These are phyloP conservation scores for Naganishia friedmannii DNA, from an alignment of 768 basidiomycete species.

Conservation along the genomic window DNA sequence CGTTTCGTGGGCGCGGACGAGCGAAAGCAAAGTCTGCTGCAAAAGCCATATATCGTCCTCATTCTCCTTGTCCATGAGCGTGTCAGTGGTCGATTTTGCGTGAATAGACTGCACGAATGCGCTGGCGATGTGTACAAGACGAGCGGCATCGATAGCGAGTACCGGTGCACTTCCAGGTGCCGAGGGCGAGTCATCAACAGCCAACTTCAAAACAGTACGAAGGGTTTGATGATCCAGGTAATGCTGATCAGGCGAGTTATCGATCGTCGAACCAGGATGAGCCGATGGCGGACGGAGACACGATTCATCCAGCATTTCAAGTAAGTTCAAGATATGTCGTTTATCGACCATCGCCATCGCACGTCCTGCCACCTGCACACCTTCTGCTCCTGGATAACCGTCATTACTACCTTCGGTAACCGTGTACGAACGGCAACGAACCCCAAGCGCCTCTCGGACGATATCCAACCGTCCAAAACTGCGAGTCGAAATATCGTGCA, in stretches of 20 bases:
- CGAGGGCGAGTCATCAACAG: not conserved
- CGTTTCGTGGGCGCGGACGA: not conserved
- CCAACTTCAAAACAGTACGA: not conserved
- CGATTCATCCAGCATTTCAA: conserved; percentile 23
- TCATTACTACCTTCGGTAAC: not conserved
- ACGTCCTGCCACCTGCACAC: not conserved
- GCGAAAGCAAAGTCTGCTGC: not conserved
- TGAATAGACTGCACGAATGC: not conserved
- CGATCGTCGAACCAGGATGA: not conserved
- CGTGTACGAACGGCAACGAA: not conserved
- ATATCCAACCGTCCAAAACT: conserved; percentile 16
- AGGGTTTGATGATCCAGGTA: not conserved
- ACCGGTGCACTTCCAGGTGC: not conserved
- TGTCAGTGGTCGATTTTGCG: not conserved
- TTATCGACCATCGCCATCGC: not conserved
- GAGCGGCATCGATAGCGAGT: not conserved
- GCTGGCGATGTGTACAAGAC: not conserved
- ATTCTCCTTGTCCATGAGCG: not conserved
- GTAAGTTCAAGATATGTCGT: not conserved
- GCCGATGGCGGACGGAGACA: not conserved
- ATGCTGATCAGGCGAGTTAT: not conserved
- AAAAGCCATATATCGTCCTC: not conserved
- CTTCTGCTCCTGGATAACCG: not conserved
- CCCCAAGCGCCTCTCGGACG: conserved; percentile 2
- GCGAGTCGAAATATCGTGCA: conserved; percentile 9